Base-by-base conservation (phyloP, 257 asterid genomes). In the Coffea canephora region DNA sequence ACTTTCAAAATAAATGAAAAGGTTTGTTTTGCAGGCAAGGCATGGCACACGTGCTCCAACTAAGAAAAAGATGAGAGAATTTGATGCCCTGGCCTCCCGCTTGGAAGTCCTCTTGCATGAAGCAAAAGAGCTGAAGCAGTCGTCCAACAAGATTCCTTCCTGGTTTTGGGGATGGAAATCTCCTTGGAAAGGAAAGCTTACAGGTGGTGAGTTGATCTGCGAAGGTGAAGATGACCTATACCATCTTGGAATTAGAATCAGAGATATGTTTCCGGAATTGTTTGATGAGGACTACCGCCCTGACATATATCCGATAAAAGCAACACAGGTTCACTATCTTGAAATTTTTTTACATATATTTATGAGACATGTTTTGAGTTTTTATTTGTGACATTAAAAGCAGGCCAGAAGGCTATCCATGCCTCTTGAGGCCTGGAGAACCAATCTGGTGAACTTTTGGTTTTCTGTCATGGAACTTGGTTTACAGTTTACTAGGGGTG, bases 21-120 rank as follows among this genome's bases (percentile, higher is more conserved):
- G 45, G 59, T 81, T 84, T 75, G 73, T 48, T 74, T 79, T 81
- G 73, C 87, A 96, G 99, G 96, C 98, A 78, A 91, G 98, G 88
- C 98, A 96, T 79, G 98, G 98, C 52, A 91, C 99, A 68, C 93
- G 99, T 19, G 97, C 99, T 83, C 98, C 99, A 65, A 96, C 98
- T 10, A 94, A 91, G 90, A 96, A 94, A 86, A 94, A 87, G 87
- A 78, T 94, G 85, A 90, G 89, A 85, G 89, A 85, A 72, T 85
- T 96, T 68, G 98, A 88, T 66, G 87, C 84, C 80, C 86, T 96
- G 82, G 88, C 89, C 72, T 77, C 89, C 80, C 95, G 88, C 64
- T 84, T 94, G 78, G 82, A 84, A 87, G 82, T 85, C 78, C 94
- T 96, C 69, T 64, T 94, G 76, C 86, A 81, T 74, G 87, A 80